A percentile compares a stretch with the other conserved stretches of the same genome.
Conservation (phyloP, 2,329 filamentous ascomycete species). For the Colletotrichum abscissum region DNA sequence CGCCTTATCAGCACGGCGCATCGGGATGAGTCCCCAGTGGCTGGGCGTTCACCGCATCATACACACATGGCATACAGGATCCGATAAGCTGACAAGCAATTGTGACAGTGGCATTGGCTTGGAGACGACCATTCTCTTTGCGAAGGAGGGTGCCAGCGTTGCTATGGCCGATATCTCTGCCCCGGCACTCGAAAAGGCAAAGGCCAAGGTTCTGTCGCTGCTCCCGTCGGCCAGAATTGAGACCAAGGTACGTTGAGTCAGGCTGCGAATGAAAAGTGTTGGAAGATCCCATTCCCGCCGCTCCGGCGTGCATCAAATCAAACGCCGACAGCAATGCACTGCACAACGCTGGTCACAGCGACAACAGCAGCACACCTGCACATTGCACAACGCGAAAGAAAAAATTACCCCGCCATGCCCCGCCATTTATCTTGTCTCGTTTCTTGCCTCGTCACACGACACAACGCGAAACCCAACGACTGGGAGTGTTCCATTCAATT, state of each 20-base stretch:
- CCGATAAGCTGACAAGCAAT: conserved; percentile 24
- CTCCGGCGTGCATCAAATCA: conserved; percentile 19
- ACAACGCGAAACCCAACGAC: not conserved
- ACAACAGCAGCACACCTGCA: not conserved
- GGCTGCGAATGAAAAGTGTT: conserved; percentile 21
- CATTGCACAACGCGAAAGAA: not conserved
- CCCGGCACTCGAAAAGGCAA: conserved; percentile 80
- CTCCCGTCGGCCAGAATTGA: conserved; percentile 74
- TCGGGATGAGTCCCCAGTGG: conserved; percentile 1
- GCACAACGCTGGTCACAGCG: too few species aligned
- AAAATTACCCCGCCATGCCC: conserved; percentile 31
- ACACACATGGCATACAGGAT: not conserved
- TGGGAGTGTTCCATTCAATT: not conserved
- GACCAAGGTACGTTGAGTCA: conserved; percentile 57
- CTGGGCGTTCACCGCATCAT: conserved; percentile 10
- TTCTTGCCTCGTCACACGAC: not conserved
- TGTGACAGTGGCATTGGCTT: conserved; percentile 85
- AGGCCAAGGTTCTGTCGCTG: conserved; percentile 79
- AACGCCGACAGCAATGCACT: conserved; percentile 39
- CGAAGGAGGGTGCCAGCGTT: conserved; percentile 86
- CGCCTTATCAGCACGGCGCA: conserved; percentile 16
- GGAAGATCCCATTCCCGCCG: conserved; percentile 13
- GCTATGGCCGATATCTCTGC: conserved; percentile 88
- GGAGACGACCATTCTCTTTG: conserved; percentile 90
- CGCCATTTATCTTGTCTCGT: not conserved